Evolutionary conservation across 176 grass and related monocot genomes (phyloP).

Genomic region (Oryza australiensis): DNA sequence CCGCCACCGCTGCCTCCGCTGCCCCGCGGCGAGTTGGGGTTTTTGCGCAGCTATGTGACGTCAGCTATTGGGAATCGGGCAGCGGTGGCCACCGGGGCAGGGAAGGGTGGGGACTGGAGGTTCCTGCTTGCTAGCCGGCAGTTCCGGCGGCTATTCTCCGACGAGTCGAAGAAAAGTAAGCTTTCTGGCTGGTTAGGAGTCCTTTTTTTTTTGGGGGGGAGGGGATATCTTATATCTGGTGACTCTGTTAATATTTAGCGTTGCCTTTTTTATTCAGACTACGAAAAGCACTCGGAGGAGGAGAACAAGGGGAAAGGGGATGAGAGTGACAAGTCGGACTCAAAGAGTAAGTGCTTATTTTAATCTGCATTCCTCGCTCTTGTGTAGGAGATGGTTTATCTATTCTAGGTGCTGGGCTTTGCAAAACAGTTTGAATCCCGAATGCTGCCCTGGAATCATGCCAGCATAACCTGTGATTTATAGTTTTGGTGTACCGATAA

Average conservation of each 20-base stretch:
- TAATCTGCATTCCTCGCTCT: neutral
- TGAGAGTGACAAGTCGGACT: conserved; percentile 64
- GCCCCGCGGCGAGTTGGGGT: conserved; percentile 40
- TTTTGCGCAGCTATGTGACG: conserved; percentile 60
- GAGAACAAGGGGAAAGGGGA: conserved; percentile 60
- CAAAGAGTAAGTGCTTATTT: conserved; percentile 53
- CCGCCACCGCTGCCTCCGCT: neutral
- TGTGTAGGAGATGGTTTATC: neutral
- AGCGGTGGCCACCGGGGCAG: conserved; percentile 12
- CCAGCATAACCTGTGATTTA: neutral
- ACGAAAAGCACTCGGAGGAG: conserved; percentile 69
- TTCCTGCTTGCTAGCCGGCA: conserved; percentile 59
- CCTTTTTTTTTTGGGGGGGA: conserved; percentile 2
- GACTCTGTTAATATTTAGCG: neutral
- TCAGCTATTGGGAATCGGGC: conserved; percentile 34
- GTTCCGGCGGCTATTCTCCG: conserved; percentile 56
- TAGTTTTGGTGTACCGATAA: neutral
- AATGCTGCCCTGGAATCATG: neutral
- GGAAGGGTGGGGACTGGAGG: conserved; percentile 52
- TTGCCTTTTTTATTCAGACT: conserved; percentile 48
- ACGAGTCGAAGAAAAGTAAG: conserved; percentile 74
- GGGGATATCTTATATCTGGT: too few species aligned
- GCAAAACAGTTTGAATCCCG: neutral
- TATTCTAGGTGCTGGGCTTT: neutral
- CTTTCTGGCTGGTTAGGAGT: conserved; percentile 20